Evolutionary conservation across 805 yeast species (phyloP).

Genomic region (Candida taoyuanica): DNA sequence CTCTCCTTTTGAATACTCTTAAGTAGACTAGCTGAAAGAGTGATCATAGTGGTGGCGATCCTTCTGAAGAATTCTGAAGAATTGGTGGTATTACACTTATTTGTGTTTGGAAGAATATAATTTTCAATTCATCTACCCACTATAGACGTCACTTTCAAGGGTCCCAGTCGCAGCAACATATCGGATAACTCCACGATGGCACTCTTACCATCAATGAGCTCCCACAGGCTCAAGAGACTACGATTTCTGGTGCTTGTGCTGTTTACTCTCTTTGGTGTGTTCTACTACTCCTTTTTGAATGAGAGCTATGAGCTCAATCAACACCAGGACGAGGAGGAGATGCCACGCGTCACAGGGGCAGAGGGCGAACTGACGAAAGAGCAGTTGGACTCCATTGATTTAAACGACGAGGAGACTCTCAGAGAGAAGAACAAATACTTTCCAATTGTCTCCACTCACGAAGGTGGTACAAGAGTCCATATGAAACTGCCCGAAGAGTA

Average conservation of each 20-base stretch:
- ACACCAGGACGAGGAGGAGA: slow-evolving; percentile 21
- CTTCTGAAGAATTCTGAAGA: too few relatives aligned
- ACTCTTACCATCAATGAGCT: neutral
- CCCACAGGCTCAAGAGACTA: slow-evolving; percentile 17
- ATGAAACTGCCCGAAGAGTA: slow-evolving; percentile 19
- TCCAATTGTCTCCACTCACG: slow-evolving; percentile 30
- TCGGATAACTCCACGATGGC: neutral
- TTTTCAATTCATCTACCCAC: too few relatives aligned
- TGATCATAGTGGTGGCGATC: too few relatives aligned
- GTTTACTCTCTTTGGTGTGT: slow-evolving; percentile 18
- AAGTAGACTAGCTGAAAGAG: too few relatives aligned
- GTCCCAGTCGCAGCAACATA: too few relatives aligned
- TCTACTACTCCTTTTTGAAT: slow-evolving; percentile 26
- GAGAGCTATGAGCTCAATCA: slow-evolving; percentile 24
- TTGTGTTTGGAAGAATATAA: too few relatives aligned
- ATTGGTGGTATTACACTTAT: too few relatives aligned
- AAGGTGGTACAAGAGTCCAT: slow-evolving; percentile 11
- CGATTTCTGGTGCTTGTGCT: slow-evolving; percentile 16
- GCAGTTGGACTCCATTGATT: slow-evolving; percentile 7
- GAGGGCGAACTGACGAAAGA: slow-evolving; percentile 1
- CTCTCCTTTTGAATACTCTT: too few relatives aligned
- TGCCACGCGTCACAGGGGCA: slow-evolving; percentile 22
- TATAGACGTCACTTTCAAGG: too few relatives aligned
- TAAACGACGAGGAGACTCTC: slow-evolving; percentile 11
- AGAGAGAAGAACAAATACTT: slow-evolving; percentile 36